phyloP scores from a whole-genome alignment of 148 eudicot species.

The Camellia japonica region DNA sequence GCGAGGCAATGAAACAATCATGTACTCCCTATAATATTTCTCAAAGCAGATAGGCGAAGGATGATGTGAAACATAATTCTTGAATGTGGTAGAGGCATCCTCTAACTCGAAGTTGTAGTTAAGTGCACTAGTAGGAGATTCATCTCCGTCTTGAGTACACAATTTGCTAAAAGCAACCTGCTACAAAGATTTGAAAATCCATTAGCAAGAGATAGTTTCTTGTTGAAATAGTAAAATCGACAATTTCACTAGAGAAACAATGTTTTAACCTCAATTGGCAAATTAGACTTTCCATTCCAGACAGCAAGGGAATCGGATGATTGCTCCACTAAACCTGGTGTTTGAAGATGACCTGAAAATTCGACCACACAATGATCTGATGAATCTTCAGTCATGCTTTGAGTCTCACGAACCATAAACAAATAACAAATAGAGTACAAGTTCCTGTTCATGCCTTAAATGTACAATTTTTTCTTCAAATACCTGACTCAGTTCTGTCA shows the following conservation, averaged over 20 bases:
- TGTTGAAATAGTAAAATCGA: constrained; percentile 1
- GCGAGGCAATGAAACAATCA: constrained; percentile 48
- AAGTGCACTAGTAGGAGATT: constrained; percentile 17
- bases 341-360: constrained; percentile 23
- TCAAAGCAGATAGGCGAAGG: constrained; percentile 67
- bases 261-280: constrained; percentile 29
- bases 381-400: not conserved
- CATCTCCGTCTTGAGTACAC: constrained; percentile 34
- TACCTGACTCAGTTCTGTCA: constrained; percentile 15
- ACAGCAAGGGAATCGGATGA: constrained; percentile 22
- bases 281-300: constrained; percentile 1
- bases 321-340: constrained; percentile 22
- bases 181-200: constrained; percentile 7
- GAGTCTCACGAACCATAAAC: not conserved
- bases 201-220: not conserved
- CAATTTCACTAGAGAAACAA: not conserved
- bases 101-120: constrained; percentile 6
- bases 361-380: not conserved
- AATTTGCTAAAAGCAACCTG: constrained; percentile 29
- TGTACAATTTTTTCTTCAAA: not conserved
- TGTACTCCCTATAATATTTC: constrained; percentile 54
- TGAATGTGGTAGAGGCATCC: constrained; percentile 16
- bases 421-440: not conserved
- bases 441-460: not conserved
- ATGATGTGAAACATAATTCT: constrained; percentile 51